Percentiles rank a stretch among this genome's conserved stretches.
Evolutionary conservation across 192 early-diverging fungal species (phyloP).

Genomic region (Coemansia sp.): DNA sequence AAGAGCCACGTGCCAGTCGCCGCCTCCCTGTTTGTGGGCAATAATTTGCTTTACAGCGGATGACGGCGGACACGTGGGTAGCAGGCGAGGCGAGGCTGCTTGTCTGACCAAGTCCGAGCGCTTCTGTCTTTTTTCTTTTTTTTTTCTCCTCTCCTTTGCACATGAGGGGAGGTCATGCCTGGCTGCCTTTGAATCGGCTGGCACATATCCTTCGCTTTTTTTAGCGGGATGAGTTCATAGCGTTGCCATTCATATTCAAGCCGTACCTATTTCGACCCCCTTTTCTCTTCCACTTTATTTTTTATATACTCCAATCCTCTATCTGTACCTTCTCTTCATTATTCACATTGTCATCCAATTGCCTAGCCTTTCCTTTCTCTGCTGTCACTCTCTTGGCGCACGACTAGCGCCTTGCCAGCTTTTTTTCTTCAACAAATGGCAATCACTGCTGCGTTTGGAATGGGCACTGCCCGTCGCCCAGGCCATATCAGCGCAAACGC

Average conservation of each 20-base stretch:
- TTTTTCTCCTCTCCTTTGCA: not conserved
- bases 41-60: constrained; percentile 5
- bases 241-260: not conserved
- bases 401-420: not conserved
- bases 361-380: not conserved
- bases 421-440: constrained; percentile 23
- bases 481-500: not conserved
- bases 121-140: not conserved
- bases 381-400: not conserved
- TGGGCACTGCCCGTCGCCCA: constrained; percentile 8
- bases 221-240: not conserved
- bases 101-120: not conserved
- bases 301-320: no score
- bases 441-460: constrained; percentile 36
- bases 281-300: not conserved
- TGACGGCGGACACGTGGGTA: constrained; percentile 5
- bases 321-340: no score
- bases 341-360: not conserved
- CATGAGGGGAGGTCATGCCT: constrained; percentile 5
- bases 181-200: constrained; percentile 1
- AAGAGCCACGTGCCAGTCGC: constrained; percentile 3
- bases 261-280: not conserved
- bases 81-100: not conserved
- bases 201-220: not conserved
- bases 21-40: constrained; percentile 1